A percentile compares a stretch with the other conserved stretches of the same genome.
These are phyloP conservation scores for Xylaria digitata DNA, from an alignment of 2,329 filamentous ascomycete genomes.

Conservation along the genomic window DNA sequence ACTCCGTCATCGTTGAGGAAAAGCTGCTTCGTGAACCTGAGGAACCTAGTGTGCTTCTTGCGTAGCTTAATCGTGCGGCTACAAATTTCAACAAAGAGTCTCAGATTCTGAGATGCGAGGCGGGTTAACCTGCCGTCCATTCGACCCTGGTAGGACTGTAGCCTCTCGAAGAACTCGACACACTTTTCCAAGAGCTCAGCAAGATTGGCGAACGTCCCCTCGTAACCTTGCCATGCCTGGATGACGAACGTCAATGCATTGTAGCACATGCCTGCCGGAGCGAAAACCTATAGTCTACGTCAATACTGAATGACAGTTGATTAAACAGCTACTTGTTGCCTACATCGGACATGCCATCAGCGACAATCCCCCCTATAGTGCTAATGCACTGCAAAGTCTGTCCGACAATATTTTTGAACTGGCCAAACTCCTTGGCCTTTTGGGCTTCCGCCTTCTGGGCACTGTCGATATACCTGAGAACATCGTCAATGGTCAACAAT, in stretches of 20 bases:
- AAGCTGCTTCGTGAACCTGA: constrained; percentile 50
- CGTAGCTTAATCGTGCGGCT: constrained; percentile 49
- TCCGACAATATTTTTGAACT: constrained; percentile 46
- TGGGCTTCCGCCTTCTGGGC: constrained; percentile 46
- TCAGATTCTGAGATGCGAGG: constrained; percentile 52
- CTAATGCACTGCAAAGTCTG: constrained; percentile 51
- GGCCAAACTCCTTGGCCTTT: constrained; percentile 47
- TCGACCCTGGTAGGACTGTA: constrained; percentile 48
- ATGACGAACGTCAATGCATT: constrained; percentile 54
- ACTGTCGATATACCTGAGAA: constrained; percentile 48
- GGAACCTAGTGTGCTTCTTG: constrained; percentile 47
- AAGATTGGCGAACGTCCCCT: constrained; percentile 52
- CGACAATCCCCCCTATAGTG: constrained; percentile 51
- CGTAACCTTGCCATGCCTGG: constrained; percentile 51
- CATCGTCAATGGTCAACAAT: constrained; percentile 47
- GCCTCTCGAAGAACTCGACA: constrained; percentile 51
- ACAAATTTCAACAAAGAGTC: constrained; percentile 53
- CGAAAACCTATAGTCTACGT: constrained; percentile 48
- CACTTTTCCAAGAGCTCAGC: constrained; percentile 50
- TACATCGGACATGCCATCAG: constrained; percentile 46
- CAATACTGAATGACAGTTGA: not conserved
- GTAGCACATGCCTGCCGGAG: constrained; percentile 51
- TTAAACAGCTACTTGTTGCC: not conserved
- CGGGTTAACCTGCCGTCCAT: constrained; percentile 51
- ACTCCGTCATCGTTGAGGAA: constrained; percentile 53